Conservation (phyloP, 352 stramenopile species). For the Phytophthora sansomeana region DNA sequence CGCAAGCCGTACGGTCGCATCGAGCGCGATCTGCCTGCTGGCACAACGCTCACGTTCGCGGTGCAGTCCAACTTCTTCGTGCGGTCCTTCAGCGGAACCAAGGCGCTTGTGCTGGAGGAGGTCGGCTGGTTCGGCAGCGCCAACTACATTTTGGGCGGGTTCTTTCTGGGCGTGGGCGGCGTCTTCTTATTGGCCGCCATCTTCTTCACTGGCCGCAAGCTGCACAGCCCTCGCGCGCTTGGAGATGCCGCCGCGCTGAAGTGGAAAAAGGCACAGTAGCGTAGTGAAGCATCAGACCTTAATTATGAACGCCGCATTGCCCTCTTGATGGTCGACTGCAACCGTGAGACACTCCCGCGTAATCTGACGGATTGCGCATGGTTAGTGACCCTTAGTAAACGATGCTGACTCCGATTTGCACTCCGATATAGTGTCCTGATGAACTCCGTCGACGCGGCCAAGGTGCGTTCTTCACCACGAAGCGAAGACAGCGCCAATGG, state of each 20-base stretch:
- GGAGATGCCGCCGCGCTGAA: slow-evolving; percentile 58
- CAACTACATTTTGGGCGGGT: slow-evolving; percentile 60
- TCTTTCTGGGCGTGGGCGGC: slow-evolving; percentile 64
- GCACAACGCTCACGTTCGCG: slow-evolving; percentile 72
- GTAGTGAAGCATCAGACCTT: not conserved
- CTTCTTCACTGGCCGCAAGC: slow-evolving; percentile 57
- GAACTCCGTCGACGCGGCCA: no score
- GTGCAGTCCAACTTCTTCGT: slow-evolving; percentile 88
- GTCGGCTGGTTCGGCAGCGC: slow-evolving; percentile 74
- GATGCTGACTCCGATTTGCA: not conserved
- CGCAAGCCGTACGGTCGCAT: slow-evolving; percentile 79
- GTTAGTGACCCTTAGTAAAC: not conserved
- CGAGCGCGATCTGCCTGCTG: slow-evolving; percentile 52
- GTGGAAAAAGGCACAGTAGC: slow-evolving; percentile 64
- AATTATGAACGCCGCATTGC: not conserved
- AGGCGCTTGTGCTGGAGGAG: slow-evolving; percentile 73
- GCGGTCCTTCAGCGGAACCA: slow-evolving; percentile 65
- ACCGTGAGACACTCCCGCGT: not conserved
- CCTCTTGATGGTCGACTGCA: not conserved
- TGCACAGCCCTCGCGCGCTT: slow-evolving; percentile 54
- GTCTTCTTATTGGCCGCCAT: slow-evolving; percentile 60
- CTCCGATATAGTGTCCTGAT: not conserved
- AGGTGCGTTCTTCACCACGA: no score
- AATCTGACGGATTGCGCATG: not conserved
- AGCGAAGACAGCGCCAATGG: no score